Conservation (phyloP, 1,284 basidiomycete species). For the Trichosporon coremiiforme region DNA sequence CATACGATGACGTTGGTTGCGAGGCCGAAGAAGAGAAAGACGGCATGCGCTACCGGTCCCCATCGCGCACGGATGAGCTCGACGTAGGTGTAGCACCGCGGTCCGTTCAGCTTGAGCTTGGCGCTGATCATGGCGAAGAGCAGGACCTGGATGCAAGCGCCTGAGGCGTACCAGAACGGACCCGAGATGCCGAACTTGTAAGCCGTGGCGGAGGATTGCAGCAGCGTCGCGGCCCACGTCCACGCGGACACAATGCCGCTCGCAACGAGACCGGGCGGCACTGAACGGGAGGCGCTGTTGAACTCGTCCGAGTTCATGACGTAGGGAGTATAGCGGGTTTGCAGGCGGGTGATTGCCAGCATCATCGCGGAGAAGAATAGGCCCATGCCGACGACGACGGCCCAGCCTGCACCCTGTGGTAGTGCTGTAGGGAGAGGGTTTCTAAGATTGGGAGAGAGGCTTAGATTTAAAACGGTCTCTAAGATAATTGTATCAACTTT, state of each 20-base stretch:
- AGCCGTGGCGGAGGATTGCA: conserved; percentile 53
- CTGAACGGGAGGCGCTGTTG: conserved; percentile 67
- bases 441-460: no score
- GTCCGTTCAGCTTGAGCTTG: conserved; percentile 63
- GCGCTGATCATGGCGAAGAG: conserved; percentile 62
- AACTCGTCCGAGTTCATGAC: conserved; percentile 64
- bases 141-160: conserved; percentile 60
- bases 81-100: conserved; percentile 58
- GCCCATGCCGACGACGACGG: conserved; percentile 79
- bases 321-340: conserved; percentile 48
- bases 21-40: conserved; percentile 77
- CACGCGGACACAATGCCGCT: conserved; percentile 72
- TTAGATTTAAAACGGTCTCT: no score
- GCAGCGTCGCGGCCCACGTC: conserved; percentile 63
- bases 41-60: conserved; percentile 70
- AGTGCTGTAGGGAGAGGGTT: no score
- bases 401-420: conserved; percentile 72
- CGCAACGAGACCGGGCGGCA: conserved; percentile 87
- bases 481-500: no score
- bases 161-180: conserved; percentile 41
- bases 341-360: conserved; percentile 56
- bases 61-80: conserved; percentile 72
- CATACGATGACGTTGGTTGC: conserved; percentile 76
- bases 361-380: conserved; percentile 79
- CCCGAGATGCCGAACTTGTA: conserved; percentile 75